phyloP scores from a whole-genome alignment of 805 yeast species.

The Wickerhamiella azymoides region DNA sequence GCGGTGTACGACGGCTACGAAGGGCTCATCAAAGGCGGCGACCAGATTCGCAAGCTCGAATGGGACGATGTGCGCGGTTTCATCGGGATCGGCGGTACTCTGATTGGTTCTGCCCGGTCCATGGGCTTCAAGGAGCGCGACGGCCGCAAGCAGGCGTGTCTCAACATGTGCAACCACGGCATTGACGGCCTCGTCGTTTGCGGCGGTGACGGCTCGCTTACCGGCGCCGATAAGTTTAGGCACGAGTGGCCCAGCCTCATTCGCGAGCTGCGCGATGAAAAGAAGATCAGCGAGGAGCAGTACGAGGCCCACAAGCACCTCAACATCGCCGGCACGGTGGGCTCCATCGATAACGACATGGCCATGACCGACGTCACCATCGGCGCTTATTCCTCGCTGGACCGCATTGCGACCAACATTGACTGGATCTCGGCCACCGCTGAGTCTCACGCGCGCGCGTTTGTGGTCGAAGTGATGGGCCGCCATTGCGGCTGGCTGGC shows the following conservation, averaged over 20 bases:
- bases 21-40: slow-evolving; percentile 82
- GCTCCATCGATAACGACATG: slow-evolving; percentile 98
- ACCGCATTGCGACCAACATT: slow-evolving; percentile 82
- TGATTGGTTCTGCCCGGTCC: slow-evolving; percentile 93
- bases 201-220: slow-evolving; percentile 97
- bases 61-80: slow-evolving; percentile 96
- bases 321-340: slow-evolving; percentile 87
- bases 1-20: slow-evolving; percentile 92
- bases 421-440: slow-evolving; percentile 98
- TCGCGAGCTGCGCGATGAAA: slow-evolving; percentile 47
- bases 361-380: slow-evolving; percentile 91
- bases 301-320: slow-evolving; percentile 51
- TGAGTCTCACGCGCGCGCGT: slow-evolving; percentile 90
- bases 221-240: slow-evolving; percentile 94
- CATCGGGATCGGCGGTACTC: slow-evolving; percentile 86
- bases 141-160: slow-evolving; percentile 75
- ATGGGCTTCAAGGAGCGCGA: slow-evolving; percentile 68
- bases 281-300: slow-evolving; percentile 44
- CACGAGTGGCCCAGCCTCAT: slow-evolving; percentile 87
- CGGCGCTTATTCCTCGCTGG: slow-evolving; percentile 90
- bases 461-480: slow-evolving; percentile 98
- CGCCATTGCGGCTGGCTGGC: slow-evolving; percentile 99
- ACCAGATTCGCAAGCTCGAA: slow-evolving; percentile 55
- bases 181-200: slow-evolving; percentile 91
- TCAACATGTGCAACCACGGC: slow-evolving; percentile 71